Conservation (phyloP, 169 alveolate species). For the Cryptosporidium ubiquitum region DNA sequence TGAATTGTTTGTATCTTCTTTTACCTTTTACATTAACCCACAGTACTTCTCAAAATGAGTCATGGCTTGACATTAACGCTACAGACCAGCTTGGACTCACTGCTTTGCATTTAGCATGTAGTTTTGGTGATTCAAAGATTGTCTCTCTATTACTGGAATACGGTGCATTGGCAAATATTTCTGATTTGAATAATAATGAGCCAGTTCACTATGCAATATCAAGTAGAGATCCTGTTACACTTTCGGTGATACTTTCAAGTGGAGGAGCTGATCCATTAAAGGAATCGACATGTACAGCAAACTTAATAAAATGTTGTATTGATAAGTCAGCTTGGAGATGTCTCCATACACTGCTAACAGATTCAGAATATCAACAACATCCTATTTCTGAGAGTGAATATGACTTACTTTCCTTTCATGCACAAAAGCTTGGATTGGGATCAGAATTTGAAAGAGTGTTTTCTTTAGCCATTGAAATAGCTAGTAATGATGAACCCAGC, state of each 20-base stretch:
- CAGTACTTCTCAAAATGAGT: slow-evolving; percentile 11
- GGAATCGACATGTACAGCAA: slow-evolving; percentile 42
- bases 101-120: slow-evolving; percentile 47
- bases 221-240: slow-evolving; percentile 68
- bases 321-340: slow-evolving; percentile 75
- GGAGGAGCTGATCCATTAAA: slow-evolving; percentile 68
- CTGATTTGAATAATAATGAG: slow-evolving; percentile 26
- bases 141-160: slow-evolving; percentile 50
- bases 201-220: slow-evolving; percentile 67
- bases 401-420: slow-evolving; percentile 69
- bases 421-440: slow-evolving; percentile 66
- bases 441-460: slow-evolving; percentile 47
- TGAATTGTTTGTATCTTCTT: slow-evolving; percentile 28
- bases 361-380: slow-evolving; percentile 67
- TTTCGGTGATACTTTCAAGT: slow-evolving; percentile 25
- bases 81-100: slow-evolving; percentile 68
- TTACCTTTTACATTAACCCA: slow-evolving; percentile 24
- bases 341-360: slow-evolving; percentile 35
- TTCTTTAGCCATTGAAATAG: slow-evolving; percentile 55
- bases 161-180: slow-evolving; percentile 56
- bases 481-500: slow-evolving; percentile 15
- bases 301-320: slow-evolving; percentile 52
- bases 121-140: slow-evolving; percentile 66
- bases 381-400: slow-evolving; percentile 73
- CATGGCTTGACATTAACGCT: slow-evolving; percentile 60